Base-by-base conservation (phyloP, 768 basidiomycete species). In the Macrolepiota albuminosa region DNA sequence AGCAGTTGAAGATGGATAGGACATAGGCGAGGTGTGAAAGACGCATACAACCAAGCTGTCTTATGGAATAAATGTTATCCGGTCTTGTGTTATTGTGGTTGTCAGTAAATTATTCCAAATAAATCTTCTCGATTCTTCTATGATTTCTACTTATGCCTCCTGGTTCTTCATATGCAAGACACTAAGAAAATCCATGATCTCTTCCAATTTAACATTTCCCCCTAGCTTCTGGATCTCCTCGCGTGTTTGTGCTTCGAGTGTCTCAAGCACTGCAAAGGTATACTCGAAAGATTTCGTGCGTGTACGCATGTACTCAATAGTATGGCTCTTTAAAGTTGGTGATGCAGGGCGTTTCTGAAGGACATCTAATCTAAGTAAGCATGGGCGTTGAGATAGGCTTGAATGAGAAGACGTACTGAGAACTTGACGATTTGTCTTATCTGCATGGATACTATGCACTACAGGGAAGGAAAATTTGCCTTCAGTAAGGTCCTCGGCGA, bases 401-500 rank as follows among this genome's bases (percentile, higher is more conserved):
- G 16, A 1, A 33, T 10, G n/a, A 46, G 13, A 37, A 42, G 34
- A 76, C 88, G 62, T 65, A 95, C 95, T 95, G 56, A 97, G 78
- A 37, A 98, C 81, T 71, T 89, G 89, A 37, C 85, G 81, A 72
- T 93, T 93, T 0, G 86, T 81, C 11, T 76, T 79, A 68, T 94
- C 85, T 7, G 90, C 83, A 34, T 89, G 86, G 50, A 98, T 87
- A 21, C 90, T 87, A 71, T 98, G 96, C 0, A 98, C 87, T 36
- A 98, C 81, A 0, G 95, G 95, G 74, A 98, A 98, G 4, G 93
- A 95, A 77, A 98, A 98, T 72, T 98, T 98, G 7, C 96, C 96
- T 75, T 98, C 96, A 0, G 92, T 89, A 14, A 98, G 78, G 69
- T 98, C 96, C 72, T 98, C 95, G 0, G 91, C 91, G 71, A 92